Conservation (phyloP, 2,329 filamentous ascomycete species). For the Xylaria sp. region DNA sequence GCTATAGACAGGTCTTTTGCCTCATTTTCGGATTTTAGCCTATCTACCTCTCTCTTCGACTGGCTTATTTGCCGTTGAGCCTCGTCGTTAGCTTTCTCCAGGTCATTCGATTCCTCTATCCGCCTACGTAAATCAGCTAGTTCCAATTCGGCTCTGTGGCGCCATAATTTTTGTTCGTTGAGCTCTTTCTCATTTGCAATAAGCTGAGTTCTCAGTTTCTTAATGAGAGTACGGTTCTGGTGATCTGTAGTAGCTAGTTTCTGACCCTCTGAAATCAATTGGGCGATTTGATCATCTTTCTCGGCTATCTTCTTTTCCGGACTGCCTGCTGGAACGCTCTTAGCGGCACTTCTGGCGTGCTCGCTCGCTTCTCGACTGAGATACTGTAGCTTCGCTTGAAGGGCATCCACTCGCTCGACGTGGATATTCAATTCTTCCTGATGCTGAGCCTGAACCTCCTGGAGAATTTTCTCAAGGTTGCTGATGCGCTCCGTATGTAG, state of each 20-base stretch:
- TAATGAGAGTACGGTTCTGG: slow-evolving; percentile 81
- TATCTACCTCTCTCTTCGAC: slow-evolving; percentile 53
- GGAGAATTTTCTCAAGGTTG: slow-evolving; percentile 45
- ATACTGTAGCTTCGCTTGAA: slow-evolving; percentile 91
- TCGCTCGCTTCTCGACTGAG: slow-evolving; percentile 81
- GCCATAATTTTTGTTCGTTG: slow-evolving; percentile 62
- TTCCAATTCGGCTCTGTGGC: slow-evolving; percentile 64
- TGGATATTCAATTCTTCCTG: slow-evolving; percentile 85
- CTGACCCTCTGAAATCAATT: slow-evolving; percentile 91
- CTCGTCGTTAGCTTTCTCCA: slow-evolving; percentile 61
- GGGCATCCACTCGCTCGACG: slow-evolving; percentile 86
- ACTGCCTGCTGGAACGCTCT: slow-evolving; percentile 67
- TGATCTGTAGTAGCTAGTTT: slow-evolving; percentile 86
- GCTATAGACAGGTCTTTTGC: slow-evolving; percentile 68
- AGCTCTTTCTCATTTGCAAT: slow-evolving; percentile 69
- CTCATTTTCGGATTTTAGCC: slow-evolving; percentile 66
- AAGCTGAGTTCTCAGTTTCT: slow-evolving; percentile 74
- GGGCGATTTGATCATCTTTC: slow-evolving; percentile 87
- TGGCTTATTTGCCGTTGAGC: slow-evolving; percentile 37
- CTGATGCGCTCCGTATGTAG: slow-evolving; percentile 49
- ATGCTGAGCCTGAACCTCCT: slow-evolving; percentile 58
- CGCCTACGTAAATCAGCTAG: slow-evolving; percentile 53
- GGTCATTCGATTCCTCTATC: slow-evolving; percentile 56
- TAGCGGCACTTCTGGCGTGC: slow-evolving; percentile 71
- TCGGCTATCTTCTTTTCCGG: slow-evolving; percentile 81